phyloP scores from a whole-genome alignment of 495 filamentous ascomycete genomes.

The Aspergillus heteromorphus region DNA sequence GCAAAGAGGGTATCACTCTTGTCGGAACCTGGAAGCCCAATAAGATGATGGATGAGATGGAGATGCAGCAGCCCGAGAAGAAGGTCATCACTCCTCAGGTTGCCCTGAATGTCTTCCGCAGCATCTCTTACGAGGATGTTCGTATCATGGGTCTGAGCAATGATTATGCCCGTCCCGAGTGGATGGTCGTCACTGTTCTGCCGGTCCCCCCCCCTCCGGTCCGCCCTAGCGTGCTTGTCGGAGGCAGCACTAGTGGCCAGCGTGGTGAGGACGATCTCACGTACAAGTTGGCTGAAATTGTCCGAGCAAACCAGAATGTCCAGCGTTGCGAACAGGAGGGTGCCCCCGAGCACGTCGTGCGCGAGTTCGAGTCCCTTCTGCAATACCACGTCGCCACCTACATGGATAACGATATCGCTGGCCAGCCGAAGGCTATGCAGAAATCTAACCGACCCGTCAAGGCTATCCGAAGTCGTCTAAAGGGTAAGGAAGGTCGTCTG shows the following conservation, averaged over 20 bases:
- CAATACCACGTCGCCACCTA: conserved; percentile 98
- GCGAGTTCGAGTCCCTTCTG: conserved; percentile 85
- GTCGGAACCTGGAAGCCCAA: conserved; percentile 73
- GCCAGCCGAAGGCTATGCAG: conserved; percentile 89
- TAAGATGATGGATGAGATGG: conserved; percentile 64
- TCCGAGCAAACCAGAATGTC: conserved; percentile 94
- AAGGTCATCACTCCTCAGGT: conserved; percentile 75
- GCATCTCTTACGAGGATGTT: conserved; percentile 74
- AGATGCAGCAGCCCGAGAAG: conserved; percentile 70
- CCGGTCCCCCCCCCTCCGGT: conserved; percentile 95
- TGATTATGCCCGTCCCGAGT: conserved; percentile 91
- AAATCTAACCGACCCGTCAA: conserved; percentile 96
- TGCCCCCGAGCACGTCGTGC: conserved; percentile 79
- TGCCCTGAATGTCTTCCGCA: conserved; percentile 78
- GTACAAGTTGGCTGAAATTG: conserved; percentile 96
- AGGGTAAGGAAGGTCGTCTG: conserved; percentile 96
- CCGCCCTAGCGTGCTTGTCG: conserved; percentile 89
- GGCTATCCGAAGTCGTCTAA: conserved; percentile 89
- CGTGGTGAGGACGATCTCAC: conserved; percentile 98
- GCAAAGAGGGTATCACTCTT: conserved; percentile 77
- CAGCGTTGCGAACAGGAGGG: conserved; percentile 81
- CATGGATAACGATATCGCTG: conserved; percentile 99
- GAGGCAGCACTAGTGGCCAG: conserved; percentile 80
- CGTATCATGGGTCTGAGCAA: conserved; percentile 83
- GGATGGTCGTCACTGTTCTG: conserved; percentile 95